phyloP scores from a whole-genome alignment of 1,284 basidiomycete genomes.

The Heterobasidion irregulare region DNA sequence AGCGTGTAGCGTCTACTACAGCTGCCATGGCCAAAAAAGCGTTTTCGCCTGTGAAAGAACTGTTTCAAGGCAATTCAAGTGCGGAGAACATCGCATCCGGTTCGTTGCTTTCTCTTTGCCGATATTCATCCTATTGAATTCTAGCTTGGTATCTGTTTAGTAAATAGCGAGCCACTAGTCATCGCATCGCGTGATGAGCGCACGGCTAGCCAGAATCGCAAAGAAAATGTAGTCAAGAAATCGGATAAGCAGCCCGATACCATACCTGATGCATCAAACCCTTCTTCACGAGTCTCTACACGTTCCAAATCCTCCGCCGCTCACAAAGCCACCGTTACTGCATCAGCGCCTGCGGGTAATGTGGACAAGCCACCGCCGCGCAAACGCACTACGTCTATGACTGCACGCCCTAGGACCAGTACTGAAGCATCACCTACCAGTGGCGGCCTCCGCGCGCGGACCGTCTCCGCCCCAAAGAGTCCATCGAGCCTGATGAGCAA shows the following conservation, averaged over 20 bases:
- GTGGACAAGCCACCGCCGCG: constrained; percentile 2
- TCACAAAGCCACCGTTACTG: constrained; percentile 7
- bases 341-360: constrained; percentile 7
- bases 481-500: background rate
- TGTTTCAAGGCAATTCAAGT: background rate
- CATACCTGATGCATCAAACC: background rate
- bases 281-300: constrained; percentile 1
- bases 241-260: background rate
- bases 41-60: background rate
- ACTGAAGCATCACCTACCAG: constrained; percentile 1
- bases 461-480: constrained; percentile 9
- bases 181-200: constrained; percentile 6
- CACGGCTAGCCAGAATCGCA: background rate
- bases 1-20: constrained; percentile 11
- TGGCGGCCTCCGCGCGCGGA: constrained; percentile 1
- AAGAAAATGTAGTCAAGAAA: background rate
- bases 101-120: background rate
- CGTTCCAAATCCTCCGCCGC: constrained; percentile 4
- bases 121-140: background rate
- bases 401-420: constrained; percentile 9
- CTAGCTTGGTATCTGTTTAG: background rate
- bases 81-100: background rate
- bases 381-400: constrained; percentile 12
- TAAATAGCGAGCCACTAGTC: background rate
- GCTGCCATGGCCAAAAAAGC: constrained; percentile 9